Conservation (phyloP, 2,329 filamentous ascomycete genomes). For the Neoarthrinium moseri region DNA sequence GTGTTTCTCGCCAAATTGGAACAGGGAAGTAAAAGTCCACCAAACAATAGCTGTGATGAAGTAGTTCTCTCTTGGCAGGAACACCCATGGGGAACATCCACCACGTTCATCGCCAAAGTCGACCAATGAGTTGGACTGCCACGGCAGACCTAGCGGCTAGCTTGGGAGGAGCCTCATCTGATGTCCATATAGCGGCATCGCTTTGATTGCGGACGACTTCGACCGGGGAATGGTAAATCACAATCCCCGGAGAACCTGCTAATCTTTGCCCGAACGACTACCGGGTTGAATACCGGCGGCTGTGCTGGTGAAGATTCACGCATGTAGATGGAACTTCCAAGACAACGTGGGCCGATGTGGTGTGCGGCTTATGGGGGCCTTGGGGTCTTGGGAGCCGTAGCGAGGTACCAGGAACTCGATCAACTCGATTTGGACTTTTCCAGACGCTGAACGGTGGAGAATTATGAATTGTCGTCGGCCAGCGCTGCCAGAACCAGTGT, state of each 20-base stretch:
- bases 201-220: neutral
- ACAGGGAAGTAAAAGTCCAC: neutral
- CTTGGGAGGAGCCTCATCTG: neutral
- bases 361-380: neutral
- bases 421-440: neutral
- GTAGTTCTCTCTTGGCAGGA: slow-evolving; percentile 5
- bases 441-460: slow-evolving; percentile 4
- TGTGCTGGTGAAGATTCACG: no score
- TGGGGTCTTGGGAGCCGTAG: neutral
- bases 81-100: neutral
- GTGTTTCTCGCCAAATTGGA: neutral
- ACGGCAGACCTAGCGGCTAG: neutral
- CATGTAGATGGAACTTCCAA: no score
- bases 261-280: neutral
- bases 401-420: neutral
- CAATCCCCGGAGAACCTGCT: neutral
- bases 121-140: slow-evolving; percentile 1
- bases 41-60: slow-evolving; percentile 1
- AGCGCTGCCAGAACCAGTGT: neutral
- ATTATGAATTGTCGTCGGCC: neutral
- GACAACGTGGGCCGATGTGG: neutral
- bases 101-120: neutral
- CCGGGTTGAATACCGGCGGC: neutral
- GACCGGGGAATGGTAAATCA: neutral
- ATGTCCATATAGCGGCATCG: neutral